Conservation (phyloP, 805 yeast genomes). For the Candida namnaoensis region DNA sequence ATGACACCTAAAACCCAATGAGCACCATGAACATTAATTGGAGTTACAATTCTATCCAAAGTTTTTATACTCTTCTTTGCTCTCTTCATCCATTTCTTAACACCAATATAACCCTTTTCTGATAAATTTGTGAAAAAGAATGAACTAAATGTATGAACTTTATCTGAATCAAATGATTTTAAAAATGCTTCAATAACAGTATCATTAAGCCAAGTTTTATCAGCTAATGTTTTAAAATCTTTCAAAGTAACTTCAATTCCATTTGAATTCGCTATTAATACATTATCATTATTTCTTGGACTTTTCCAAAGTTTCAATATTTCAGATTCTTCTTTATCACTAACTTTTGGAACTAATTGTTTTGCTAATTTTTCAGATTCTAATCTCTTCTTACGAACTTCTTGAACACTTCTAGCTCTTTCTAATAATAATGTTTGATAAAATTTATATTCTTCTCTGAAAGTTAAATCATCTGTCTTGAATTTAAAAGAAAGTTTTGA, state of each 20-base stretch:
- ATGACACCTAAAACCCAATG: conserved; percentile 92
- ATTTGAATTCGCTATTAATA: conserved; percentile 19
- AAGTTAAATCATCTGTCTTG: conserved; percentile 18
- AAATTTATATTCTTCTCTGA: conserved; percentile 28
- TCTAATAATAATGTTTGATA: conserved; percentile 36
- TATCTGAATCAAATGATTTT: conserved; percentile 21
- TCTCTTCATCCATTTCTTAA: conserved; percentile 76
- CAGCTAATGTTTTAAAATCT: conserved; percentile 66
- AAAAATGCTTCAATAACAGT: conserved; percentile 81
- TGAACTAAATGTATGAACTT: conserved; percentile 71
- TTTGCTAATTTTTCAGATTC: conserved; percentile 17
- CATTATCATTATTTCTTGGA: conserved; percentile 15
- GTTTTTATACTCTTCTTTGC: conserved; percentile 58
- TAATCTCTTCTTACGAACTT: conserved; percentile 24
- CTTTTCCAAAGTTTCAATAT: conserved; percentile 19
- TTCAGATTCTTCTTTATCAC: conserved; percentile 12
- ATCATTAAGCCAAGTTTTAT: conserved; percentile 83
- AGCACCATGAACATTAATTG: conserved; percentile 73
- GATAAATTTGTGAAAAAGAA: conserved; percentile 76
- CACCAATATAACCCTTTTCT: conserved; percentile 71
- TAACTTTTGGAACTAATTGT: conserved; percentile 18
- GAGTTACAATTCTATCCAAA: conserved; percentile 64
- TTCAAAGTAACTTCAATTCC: conserved; percentile 52
- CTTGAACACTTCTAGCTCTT: conserved; percentile 26
- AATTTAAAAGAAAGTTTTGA: conserved; percentile 13